phyloP scores from a whole-genome alignment of 2,329 filamentous ascomycete species.

The Aspergillus luchuensis region DNA sequence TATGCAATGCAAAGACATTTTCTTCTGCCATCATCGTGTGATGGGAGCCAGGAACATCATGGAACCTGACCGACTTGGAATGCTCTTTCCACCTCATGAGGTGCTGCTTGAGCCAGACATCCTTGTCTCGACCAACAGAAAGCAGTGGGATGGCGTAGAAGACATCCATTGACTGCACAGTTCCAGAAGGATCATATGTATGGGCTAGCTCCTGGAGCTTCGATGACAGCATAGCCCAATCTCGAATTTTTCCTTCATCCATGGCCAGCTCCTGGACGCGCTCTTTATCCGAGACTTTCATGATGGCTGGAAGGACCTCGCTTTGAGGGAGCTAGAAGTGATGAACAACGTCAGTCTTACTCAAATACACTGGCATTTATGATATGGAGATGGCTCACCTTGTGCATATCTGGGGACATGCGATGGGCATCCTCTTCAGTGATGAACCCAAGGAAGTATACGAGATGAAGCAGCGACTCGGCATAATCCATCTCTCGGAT shows the following conservation, averaged over 20 bases:
- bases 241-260: not conserved
- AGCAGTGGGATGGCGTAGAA: constrained; percentile 8
- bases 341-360: not conserved
- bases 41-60: constrained; percentile 2
- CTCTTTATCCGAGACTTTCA: not conserved
- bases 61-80: not conserved
- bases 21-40: constrained; percentile 4
- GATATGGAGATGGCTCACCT: not conserved
- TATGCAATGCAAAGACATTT: constrained; percentile 6
- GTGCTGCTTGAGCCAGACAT: constrained; percentile 4
- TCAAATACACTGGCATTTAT: not conserved
- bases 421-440: constrained; percentile 5
- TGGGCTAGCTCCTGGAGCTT: constrained; percentile 5
- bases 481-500: constrained; percentile 6
- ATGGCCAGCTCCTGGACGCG: constrained; percentile 2
- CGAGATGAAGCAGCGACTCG: constrained; percentile 4
- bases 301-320: constrained; percentile 3
- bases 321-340: not conserved
- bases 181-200: constrained; percentile 2
- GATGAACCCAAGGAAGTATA: constrained; percentile 6
- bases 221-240: constrained; percentile 3
- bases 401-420: not conserved
- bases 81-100: constrained; percentile 5
- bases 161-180: not conserved
- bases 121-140: not conserved